Base-by-base conservation (phyloP, 306 rosid species). In the Echinosophora koreensis region DNA sequence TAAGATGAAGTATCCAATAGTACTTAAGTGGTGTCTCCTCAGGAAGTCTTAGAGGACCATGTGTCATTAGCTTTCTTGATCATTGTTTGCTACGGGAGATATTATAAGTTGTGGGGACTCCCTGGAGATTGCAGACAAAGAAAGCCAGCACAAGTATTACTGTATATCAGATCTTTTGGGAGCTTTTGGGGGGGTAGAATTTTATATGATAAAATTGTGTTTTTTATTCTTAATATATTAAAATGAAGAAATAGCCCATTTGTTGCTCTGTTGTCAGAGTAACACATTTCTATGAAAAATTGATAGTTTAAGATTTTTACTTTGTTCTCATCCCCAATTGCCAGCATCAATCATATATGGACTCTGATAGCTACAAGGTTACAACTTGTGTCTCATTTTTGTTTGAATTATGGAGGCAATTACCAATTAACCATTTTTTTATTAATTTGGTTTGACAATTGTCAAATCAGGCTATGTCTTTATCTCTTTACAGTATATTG, bases 101-200 rank as follows among this genome's bases (percentile, higher is more conserved):
- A 34, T 70, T 32, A 4, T 75, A n/a, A 58, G 14, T 41, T 28
- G 5, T 42, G 57, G 69, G 16, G 42, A 18, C 52, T 35, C 13
- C 7, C 56, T 56, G 9, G 27, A 56, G 55, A 73, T 74, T 74
- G 50, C 70, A 65, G 11, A 65, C 44, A 17, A 39, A 42, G 16
- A 65, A 27, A 68, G 41, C 18, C 22, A 47, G 5, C 22, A 47
- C 55, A 18, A 11, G 42, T 68, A 47, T 28, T 28, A 39, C 13
- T 27, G 2, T 4, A 38, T 16, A 51, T 38, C n/a, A 38, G 32
- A 15, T 64, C 49, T 8, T 37, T 63, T 63, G 50, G 69, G 69
- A 38, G 32, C 66, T 59, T 59, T 32, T 13, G 2, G 32, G 9
- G 12, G 9, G 42, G 39, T 16, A 27, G 34, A 38, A 62, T 8